Percentiles rank a stretch among this genome's conserved stretches.
Conservation (phyloP, 2,329 filamentous ascomycete species). For the Myriosclerotinia scirpicola region DNA sequence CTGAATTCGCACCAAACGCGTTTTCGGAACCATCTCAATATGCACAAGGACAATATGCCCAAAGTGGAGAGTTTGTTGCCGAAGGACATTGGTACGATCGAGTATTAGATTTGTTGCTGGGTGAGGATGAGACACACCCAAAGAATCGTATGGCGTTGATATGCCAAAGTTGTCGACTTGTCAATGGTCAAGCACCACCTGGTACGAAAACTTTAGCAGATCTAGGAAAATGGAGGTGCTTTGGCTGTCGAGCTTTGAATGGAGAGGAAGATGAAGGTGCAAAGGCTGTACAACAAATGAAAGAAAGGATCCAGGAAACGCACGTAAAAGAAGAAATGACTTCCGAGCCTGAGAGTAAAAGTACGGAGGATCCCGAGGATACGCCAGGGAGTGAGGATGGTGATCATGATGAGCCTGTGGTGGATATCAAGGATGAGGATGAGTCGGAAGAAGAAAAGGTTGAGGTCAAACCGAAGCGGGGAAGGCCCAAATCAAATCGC, state of each 20-base stretch:
- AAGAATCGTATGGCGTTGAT: conserved; percentile 90
- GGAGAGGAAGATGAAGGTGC: conserved; percentile 79
- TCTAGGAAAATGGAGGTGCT: conserved; percentile 84
- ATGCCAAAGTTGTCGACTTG: conserved; percentile 76
- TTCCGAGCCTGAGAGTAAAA: conserved; percentile 15
- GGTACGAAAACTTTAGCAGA: conserved; percentile 76
- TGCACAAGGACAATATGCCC: conserved; percentile 34
- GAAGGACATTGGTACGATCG: conserved; percentile 86
- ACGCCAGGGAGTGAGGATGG: conserved; percentile 19
- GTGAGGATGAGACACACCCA: conserved; percentile 89
- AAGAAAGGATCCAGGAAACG: conserved; percentile 34
- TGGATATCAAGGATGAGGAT: conserved; percentile 19
- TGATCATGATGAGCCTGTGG: conserved; percentile 14
- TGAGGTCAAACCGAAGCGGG: conserved; percentile 23
- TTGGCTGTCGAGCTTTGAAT: conserved; percentile 79
- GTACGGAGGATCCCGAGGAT: conserved; percentile 14
- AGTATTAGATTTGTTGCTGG: conserved; percentile 85
- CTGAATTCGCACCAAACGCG: conserved; percentile 76
- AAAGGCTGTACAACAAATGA: conserved; percentile 55
- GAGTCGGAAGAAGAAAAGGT: conserved; percentile 26
- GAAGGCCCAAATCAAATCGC: conserved; percentile 15
- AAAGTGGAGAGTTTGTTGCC: conserved; percentile 27
- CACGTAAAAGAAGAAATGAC: conserved; percentile 12
- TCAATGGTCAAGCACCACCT: conserved; percentile 94
- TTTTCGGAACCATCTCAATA: conserved; percentile 46